phyloP scores from a whole-genome alignment of 2,329 filamentous ascomycete genomes.

The Huntiella savannae region DNA sequence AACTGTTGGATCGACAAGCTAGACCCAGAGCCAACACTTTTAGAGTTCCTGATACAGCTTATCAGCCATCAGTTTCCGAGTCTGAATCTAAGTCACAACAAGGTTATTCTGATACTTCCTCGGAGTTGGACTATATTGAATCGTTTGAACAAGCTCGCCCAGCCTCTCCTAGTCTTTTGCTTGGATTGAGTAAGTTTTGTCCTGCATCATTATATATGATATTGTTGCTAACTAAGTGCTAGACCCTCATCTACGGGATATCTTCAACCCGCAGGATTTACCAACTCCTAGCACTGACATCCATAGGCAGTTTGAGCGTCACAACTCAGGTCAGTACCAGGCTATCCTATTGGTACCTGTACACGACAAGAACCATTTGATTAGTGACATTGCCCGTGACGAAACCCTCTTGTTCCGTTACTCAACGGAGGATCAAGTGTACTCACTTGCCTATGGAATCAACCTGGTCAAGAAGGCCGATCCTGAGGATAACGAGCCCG shows the following conservation, averaged over 20 bases:
- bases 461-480: constrained; percentile 3
- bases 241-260: neutral
- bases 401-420: constrained; percentile 7
- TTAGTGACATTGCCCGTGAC: constrained; percentile 5
- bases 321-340: constrained; percentile 11
- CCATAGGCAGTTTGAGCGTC: constrained; percentile 1
- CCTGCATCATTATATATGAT: neutral
- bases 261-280: neutral
- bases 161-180: constrained; percentile 8
- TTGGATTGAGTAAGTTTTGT: constrained; percentile 9
- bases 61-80: no score
- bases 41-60: neutral
- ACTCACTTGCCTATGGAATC: constrained; percentile 9
- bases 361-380: constrained; percentile 9
- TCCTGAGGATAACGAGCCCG: neutral
- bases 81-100: no score
- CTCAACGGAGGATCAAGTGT: constrained; percentile 4
- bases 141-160: neutral
- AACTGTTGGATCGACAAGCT: neutral
- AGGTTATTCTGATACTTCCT: neutral
- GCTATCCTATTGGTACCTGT: constrained; percentile 10
- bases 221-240: neutral
- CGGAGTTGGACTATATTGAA: neutral
- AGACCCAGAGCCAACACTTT: constrained; percentile 3
- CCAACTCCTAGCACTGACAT: neutral